Evolutionary conservation across 768 basidiomycete species (phyloP), one percentile per base, ranked within the genome.

Genomic region (Boletellus ananas): DNA sequence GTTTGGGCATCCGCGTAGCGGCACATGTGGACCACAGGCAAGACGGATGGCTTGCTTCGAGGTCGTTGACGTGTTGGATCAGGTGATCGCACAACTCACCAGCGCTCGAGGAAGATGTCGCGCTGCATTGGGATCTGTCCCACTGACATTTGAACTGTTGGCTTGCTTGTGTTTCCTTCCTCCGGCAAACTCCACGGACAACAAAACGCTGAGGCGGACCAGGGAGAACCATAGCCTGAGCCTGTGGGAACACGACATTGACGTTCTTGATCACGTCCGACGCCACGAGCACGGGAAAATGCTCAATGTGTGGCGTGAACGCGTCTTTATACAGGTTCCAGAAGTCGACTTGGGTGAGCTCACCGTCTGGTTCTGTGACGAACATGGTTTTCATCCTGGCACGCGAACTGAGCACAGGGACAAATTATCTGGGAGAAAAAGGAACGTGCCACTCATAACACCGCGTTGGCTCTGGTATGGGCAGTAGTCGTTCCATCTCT

Each of bases 221-320:
- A 33, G 76, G 79, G 33, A 90, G 75, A 18, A 94, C 90, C 83
- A 91, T 91, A 1, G 94, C 92, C 57, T 84, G 81, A 0, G 93
- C 92, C 42, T 83, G 79, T 6, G 90, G 87, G 60, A 93, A 95
- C 23, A 94, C 87, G 10, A 80, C 71, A 43, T 81, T 90, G 53
- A 94, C 90, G 54, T 89, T 90, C 69, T 95, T 94, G 67, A 99
- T 97, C 43, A 96, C 90, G 38, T 99, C 95, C 1, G 90, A 86
- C 0, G 96, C 94, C 3, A 84, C 80, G 3, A 94, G 79, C 38
- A 91, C 64, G 11, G 80, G 79, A 50, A 80, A 73, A 48, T 74
- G 74, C 1, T 81, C 79, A 51, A 76, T 65, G 60, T 74, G 76
- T 1, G 83, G 80, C 1, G 78, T 70, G 59, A 97, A 96, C 1